Conservation (phyloP, 2,329 filamentous ascomycete species). For the Talaromyces sp. region DNA sequence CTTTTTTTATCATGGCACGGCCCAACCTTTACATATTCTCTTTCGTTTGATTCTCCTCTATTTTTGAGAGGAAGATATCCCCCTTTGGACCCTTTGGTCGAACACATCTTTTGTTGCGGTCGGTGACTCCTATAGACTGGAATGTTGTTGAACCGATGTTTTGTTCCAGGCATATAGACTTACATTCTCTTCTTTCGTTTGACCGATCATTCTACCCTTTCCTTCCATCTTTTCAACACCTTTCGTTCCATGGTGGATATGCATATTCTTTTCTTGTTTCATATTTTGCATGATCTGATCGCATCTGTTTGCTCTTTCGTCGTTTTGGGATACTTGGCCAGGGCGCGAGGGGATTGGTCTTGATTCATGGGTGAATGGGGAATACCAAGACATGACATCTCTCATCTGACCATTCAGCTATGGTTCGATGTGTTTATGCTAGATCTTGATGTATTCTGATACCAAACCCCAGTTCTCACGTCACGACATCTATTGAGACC, state of each 20-base stretch:
- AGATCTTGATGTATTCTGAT: no score
- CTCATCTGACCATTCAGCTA: no score
- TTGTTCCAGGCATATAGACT: conserved; percentile 21
- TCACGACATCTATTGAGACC: conserved; percentile 9
- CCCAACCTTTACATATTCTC: conserved; percentile 5
- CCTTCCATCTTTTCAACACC: background rate
- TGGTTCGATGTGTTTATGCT: no score
- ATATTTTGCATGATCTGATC: conserved; percentile 1
- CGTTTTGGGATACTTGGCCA: background rate
- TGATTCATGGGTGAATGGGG: conserved; percentile 2
- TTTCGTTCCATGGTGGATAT: background rate
- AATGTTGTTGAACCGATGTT: background rate
- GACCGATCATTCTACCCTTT: background rate
- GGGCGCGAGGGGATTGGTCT: background rate
- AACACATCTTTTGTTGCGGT: background rate
- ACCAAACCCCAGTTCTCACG: conserved; percentile 2
- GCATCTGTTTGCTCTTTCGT: background rate
- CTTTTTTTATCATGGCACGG: conserved; percentile 22
- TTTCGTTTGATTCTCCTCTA: background rate
- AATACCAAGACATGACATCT: background rate
- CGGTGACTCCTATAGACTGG: background rate
- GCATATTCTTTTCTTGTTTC: background rate
- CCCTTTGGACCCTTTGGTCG: background rate
- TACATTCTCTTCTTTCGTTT: conserved; percentile 9
- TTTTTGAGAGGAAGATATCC: background rate